phyloP scores from a whole-genome alignment of 805 yeast genomes.

The Wickerhamomyces ciferrii region DNA sequence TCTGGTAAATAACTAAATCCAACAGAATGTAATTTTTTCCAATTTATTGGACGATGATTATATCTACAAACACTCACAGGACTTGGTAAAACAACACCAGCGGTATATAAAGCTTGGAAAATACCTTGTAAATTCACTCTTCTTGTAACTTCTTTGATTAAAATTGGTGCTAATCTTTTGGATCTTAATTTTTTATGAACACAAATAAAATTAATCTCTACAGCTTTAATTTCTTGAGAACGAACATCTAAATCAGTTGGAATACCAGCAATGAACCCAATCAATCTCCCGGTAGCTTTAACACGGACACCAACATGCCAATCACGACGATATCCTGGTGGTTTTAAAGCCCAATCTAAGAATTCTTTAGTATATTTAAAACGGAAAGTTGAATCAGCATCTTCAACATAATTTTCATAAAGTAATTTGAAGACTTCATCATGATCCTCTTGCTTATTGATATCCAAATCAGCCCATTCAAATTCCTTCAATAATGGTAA shows the following conservation, averaged over 20 bases:
- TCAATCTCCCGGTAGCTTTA: constrained; percentile 64
- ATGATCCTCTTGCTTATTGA: constrained; percentile 49
- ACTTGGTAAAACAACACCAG: constrained; percentile 87
- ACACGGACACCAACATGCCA: constrained; percentile 96
- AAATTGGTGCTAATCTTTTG: constrained; percentile 91
- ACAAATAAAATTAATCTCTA: constrained; percentile 90
- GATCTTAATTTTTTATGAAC: constrained; percentile 90
- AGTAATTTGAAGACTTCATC: constrained; percentile 76
- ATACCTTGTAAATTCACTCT: constrained; percentile 78
- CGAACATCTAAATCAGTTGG: constrained; percentile 69
- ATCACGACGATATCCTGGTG: constrained; percentile 87
- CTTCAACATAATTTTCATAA: constrained; percentile 92
- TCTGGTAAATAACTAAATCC: constrained; percentile 83
- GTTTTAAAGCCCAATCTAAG: constrained; percentile 87
- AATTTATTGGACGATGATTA: constrained; percentile 89
- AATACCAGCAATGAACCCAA: constrained; percentile 89
- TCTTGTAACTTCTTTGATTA: constrained; percentile 91
- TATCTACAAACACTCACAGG: constrained; percentile 87
- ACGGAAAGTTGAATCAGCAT: constrained; percentile 85
- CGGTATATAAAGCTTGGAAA: constrained; percentile 96
- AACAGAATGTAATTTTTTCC: constrained; percentile 85
- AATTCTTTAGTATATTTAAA: constrained; percentile 83
- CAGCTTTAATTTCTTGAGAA: constrained; percentile 50
- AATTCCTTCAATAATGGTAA: constrained; percentile 65
- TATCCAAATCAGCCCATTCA: constrained; percentile 83